Evolutionary conservation across 495 filamentous ascomycete genomes (phyloP), one percentile per base, ranked within the genome.

Genomic region (Podospora pseudoanserina): DNA sequence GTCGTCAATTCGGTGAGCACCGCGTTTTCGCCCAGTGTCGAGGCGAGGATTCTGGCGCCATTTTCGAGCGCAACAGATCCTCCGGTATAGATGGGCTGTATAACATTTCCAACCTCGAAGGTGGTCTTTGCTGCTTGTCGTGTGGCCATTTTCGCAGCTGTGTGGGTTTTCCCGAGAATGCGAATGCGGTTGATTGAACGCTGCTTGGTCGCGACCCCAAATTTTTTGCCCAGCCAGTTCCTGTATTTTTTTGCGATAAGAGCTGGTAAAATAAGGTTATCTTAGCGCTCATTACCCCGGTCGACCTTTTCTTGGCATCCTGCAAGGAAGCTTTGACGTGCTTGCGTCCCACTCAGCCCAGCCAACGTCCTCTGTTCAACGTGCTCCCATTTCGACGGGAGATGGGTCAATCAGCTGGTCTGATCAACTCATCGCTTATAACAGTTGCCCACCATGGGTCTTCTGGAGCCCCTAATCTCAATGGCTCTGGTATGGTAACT

Each of bases 1-100:
- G 88, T 96, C 69, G 88, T 84, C 49, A 97, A 82, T 77, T 97
- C 89, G 16, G 95, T 94, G 66, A 99, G 80, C 49, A 97, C 79
- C 23, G 88, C 94, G 85, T 97, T 91, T 75, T 99, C 95, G 26
- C 89, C 91, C 15, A 97, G 78, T 53, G 91, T 93, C 26, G 92
- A 92, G 26, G 92, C 93, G 62, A 99, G 85, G 65, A 98, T 85
- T 70, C 88, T 87, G 54, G 93, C 94, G 79, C 86, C 88, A 78
- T 87, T 83, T 83, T 94, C 91, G 57, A 98, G 85, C 53, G 92
- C 88, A 70, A 94, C 90, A 73, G 89, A 89, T 61, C 95, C 95
- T 66, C 95, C 94, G 32, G 94, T 96, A 77, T 94, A 97, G 58
- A 97, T 93, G 49, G 95, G 96, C 72, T 93, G 92, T 58, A 99